Conservation (phyloP, 2,329 filamentous ascomycete species). For the Chrysoporthe puriensis region DNA sequence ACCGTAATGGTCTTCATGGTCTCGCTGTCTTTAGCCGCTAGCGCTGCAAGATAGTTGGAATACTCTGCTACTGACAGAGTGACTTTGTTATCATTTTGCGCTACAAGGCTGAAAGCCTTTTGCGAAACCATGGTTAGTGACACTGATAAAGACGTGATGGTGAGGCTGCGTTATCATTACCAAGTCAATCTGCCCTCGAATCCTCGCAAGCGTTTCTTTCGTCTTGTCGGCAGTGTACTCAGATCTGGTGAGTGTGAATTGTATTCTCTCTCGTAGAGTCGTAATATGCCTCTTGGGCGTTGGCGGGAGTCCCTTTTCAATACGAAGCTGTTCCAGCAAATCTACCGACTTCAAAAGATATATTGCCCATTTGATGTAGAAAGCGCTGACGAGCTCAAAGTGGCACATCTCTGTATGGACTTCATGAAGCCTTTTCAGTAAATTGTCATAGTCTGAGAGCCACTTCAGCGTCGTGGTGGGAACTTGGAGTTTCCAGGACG, state of each 20-base stretch:
- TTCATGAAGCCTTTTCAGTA: conserved; percentile 13
- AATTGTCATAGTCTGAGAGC: conserved; percentile 18
- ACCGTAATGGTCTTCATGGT: conserved; percentile 24
- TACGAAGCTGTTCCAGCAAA: neutral
- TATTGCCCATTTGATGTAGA: conserved; percentile 12
- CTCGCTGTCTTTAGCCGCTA: conserved; percentile 20
- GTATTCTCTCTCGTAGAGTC: conserved; percentile 12
- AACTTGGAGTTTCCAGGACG: conserved; percentile 16
- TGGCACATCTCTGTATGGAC: conserved; percentile 21
- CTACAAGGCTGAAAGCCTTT: conserved; percentile 21
- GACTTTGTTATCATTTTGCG: conserved; percentile 21
- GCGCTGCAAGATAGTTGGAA: conserved; percentile 13
- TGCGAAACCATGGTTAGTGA: neutral
- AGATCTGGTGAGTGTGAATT: conserved; percentile 13
- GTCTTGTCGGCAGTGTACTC: conserved; percentile 15
- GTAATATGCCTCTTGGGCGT: neutral
- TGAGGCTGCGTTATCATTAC: neutral
- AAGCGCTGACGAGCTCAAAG: conserved; percentile 5
- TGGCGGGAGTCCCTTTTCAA: neutral
- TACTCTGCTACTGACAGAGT: conserved; percentile 18
- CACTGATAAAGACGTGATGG: neutral
- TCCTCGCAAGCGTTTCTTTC: conserved; percentile 18
- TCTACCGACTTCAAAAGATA: conserved; percentile 1
- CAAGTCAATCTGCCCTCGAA: conserved; percentile 16
- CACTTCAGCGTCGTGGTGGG: conserved; percentile 7